phyloP scores from a whole-genome alignment of 192 early-diverging fungal genomes.

The Coemansia sp. region DNA sequence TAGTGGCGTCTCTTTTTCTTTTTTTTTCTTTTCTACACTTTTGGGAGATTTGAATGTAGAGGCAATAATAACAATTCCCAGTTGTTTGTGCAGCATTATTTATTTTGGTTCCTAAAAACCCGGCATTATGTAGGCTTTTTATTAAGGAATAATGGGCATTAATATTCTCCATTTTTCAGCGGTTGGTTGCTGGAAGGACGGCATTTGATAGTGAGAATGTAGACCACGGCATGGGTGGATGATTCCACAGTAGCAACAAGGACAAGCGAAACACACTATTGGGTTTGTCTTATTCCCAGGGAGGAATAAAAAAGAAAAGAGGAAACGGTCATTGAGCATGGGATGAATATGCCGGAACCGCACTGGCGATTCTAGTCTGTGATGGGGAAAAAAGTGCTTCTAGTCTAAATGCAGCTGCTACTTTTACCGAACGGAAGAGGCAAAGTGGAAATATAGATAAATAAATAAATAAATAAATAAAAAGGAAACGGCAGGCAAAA shows the following conservation, averaged over 20 bases:
- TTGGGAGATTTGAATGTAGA: too few relatives aligned
- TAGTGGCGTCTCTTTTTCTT: not conserved
- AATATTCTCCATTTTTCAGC: too few relatives aligned
- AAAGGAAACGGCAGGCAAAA: not conserved
- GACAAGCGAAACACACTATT: not conserved
- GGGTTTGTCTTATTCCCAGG: not conserved
- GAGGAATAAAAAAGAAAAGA: not conserved
- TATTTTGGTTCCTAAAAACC: too few relatives aligned
- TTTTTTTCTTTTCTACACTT: not conserved
- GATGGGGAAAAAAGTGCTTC: not conserved
- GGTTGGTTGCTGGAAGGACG: too few relatives aligned
- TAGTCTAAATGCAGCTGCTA: not conserved
- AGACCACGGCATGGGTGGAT: not conserved
- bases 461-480: too few relatives aligned
- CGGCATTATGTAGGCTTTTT: too few relatives aligned
- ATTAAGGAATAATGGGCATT: too few relatives aligned
- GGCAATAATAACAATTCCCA: too few relatives aligned
- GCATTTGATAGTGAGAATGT: too few relatives aligned
- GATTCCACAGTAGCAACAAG: not conserved
- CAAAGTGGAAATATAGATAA: not conserved
- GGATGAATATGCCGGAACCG: not conserved
- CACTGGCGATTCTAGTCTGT: not conserved
- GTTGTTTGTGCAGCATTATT: too few relatives aligned
- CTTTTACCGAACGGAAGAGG: slow-evolving; percentile 1
- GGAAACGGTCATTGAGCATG: too few relatives aligned